Evolutionary conservation across 345 rosid genomes (phyloP), one percentile per base, ranked within the genome.

Genomic region (Salix suchowensis): DNA sequence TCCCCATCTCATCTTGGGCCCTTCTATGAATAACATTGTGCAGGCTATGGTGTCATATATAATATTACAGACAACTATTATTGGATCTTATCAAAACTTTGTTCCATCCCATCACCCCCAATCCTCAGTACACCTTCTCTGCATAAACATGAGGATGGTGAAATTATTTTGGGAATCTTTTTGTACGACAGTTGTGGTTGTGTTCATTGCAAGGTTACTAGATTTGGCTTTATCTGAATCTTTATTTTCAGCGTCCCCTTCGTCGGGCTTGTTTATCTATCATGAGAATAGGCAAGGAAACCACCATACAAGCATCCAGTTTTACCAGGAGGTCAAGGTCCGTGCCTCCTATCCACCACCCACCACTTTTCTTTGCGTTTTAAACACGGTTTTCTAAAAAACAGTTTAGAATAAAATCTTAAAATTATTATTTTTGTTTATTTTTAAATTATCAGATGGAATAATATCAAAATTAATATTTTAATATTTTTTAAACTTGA

Each of bases 61-160:
- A 5, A 2, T 24, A 39, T 44, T 16, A 32, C 24, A 50, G 52
- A 50, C 72, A 75, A 73, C 10, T 6, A 32, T 62, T 18, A 11
- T 42, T 50, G 71, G n/a, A 74, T 75, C 60, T 50, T 46, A 66
- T 66, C 68, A 48, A 19, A 1, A 48, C n/a, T 39, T n/a, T 44
- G 67, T 67, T 40, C 28, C 1, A 28, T 28, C 42, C 72, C 23
- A 71, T 70, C 79, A 40, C 54, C 71, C 54, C 68, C 73, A 75
- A 23, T 70, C 24, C 62, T 65, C 65, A 30, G 65, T 16, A 42
- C 61, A 65, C 23, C 11, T 5, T 58, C 48, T 10, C 46, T 42
- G 14, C 46, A 42, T 42, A 12, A 42, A 42, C 46, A 42, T 2
- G 46, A 42, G 13, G 46, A 42, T 11, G 0, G 11, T 42, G 14